These are phyloP conservation scores for Fusarium cicatricum DNA, from an alignment of 2,329 filamentous ascomycete species.

Conservation along the genomic window DNA sequence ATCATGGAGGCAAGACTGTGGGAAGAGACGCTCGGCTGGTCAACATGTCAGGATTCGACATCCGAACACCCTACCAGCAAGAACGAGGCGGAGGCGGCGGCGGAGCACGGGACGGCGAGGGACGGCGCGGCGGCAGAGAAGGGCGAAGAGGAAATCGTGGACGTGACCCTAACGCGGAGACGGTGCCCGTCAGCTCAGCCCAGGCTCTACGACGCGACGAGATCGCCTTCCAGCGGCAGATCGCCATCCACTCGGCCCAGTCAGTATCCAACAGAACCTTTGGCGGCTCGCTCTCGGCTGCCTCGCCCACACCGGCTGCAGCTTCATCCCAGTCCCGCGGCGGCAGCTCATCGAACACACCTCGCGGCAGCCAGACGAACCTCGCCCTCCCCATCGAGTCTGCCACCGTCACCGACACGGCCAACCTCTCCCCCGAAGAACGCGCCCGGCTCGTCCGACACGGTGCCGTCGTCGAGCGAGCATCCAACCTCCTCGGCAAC, in stretches of 20 bases:
- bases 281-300: conserved; percentile 77
- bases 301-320: conserved; percentile 37
- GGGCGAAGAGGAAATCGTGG: conserved; percentile 66
- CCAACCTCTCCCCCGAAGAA: conserved; percentile 74
- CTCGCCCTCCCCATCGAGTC: conserved; percentile 54
- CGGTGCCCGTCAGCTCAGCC: conserved; percentile 77
- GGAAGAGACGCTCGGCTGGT: conserved; percentile 84
- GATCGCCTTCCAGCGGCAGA: conserved; percentile 88
- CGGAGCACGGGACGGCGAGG: conserved; percentile 52
- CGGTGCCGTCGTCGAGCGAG: conserved; percentile 84
- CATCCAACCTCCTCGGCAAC: conserved; percentile 80
- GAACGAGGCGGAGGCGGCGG: conserved; percentile 57
- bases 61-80: conserved; percentile 74
- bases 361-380: conserved; percentile 36
- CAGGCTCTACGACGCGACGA: conserved; percentile 87
- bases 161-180: conserved; percentile 86
- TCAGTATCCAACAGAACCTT: conserved; percentile 82
- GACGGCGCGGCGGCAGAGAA: conserved; percentile 60
- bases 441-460: conserved; percentile 84
- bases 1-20: conserved; percentile 86
- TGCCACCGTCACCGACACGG: conserved; percentile 59
- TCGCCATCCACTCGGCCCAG: conserved; percentile 89
- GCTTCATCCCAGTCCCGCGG: conserved; percentile 37
- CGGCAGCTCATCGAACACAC: conserved; percentile 36
- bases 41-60: conserved; percentile 87